Evolutionary conservation across 2,329 filamentous ascomycete species (phyloP).

Genomic region (Neurospora crassa): DNA sequence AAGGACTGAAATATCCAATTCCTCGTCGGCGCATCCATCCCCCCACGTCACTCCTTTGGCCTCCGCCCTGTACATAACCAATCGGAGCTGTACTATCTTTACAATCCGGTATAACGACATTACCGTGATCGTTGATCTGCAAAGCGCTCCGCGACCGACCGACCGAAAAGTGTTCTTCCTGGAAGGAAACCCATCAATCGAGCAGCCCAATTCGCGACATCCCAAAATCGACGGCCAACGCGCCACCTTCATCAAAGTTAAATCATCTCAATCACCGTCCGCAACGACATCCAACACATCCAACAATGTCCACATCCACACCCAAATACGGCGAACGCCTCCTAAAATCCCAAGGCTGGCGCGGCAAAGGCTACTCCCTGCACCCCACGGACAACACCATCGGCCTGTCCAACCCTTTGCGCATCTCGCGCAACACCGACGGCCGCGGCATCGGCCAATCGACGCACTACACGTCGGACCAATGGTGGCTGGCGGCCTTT

Average conservation of each 20-base stretch:
- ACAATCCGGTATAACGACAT: too few species aligned
- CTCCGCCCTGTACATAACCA: not conserved
- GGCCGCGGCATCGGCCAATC: constrained; percentile 74
- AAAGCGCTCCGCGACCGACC: not conserved
- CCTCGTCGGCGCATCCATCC: not conserved
- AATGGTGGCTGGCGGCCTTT: constrained; percentile 96
- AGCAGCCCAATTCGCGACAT: not conserved
- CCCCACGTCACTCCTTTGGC: not conserved
- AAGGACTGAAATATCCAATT: not conserved
- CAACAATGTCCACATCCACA: not conserved
- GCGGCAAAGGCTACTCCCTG: constrained; percentile 77
- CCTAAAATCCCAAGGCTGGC: constrained; percentile 81
- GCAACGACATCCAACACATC: not conserved
- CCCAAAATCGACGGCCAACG: too few species aligned
- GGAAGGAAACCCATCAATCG: too few species aligned
- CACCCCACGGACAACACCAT: constrained; percentile 63
- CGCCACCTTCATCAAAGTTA: too few species aligned
- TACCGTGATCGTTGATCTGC: too few species aligned
- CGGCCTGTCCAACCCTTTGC: constrained; percentile 73
- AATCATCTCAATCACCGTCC: not conserved
- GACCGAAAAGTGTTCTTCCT: not conserved
- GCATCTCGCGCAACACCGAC: constrained; percentile 75
- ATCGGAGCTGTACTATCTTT: not conserved
- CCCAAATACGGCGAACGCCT: constrained; percentile 29
- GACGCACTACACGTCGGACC: constrained; percentile 58